A percentile compares a stretch with the other conserved stretches of the same genome.
Evolutionary conservation across 169 alveolate species (phyloP).

Genomic region (Plasmodium knowlesi): DNA sequence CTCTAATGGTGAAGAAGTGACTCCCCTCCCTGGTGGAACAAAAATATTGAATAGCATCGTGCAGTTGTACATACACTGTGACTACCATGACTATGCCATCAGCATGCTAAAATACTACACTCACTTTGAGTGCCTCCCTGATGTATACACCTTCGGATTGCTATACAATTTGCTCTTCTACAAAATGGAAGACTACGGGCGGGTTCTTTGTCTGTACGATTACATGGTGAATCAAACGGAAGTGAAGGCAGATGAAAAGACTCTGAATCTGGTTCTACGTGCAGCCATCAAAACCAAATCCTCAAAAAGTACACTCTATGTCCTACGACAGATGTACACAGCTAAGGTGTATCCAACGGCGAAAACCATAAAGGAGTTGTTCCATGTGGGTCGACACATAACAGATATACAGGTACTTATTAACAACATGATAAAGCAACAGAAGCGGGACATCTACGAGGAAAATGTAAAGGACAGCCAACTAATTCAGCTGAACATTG

Average conservation of each 20-base stretch:
- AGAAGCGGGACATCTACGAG: slow-evolving; percentile 79
- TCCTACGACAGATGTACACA: slow-evolving; percentile 83
- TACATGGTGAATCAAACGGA: slow-evolving; percentile 32
- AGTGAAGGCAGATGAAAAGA: slow-evolving; percentile 25
- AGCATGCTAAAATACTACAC: slow-evolving; percentile 84
- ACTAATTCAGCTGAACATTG: slow-evolving; percentile 81
- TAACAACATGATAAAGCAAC: slow-evolving; percentile 75
- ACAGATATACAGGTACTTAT: slow-evolving; percentile 84
- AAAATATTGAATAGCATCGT: slow-evolving; percentile 82
- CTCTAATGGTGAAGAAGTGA: neutral
- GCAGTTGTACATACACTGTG: slow-evolving; percentile 83
- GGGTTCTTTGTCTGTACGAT: slow-evolving; percentile 45
- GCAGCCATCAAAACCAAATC: slow-evolving; percentile 73
- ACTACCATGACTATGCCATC: slow-evolving; percentile 86
- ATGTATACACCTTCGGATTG: slow-evolving; percentile 56
- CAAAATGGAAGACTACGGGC: slow-evolving; percentile 74
- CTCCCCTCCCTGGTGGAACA: neutral
- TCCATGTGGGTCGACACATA: slow-evolving; percentile 85
- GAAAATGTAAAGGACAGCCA: slow-evolving; percentile 74
- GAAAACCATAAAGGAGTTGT: slow-evolving; percentile 80
- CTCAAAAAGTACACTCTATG: slow-evolving; percentile 77
- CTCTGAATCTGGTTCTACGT: slow-evolving; percentile 20
- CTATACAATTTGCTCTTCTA: slow-evolving; percentile 65
- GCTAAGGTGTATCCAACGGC: slow-evolving; percentile 86
- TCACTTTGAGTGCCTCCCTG: slow-evolving; percentile 76